These are phyloP conservation scores for Barnettozyma pratensis DNA, from an alignment of 805 yeast genomes.

Conservation along the genomic window DNA sequence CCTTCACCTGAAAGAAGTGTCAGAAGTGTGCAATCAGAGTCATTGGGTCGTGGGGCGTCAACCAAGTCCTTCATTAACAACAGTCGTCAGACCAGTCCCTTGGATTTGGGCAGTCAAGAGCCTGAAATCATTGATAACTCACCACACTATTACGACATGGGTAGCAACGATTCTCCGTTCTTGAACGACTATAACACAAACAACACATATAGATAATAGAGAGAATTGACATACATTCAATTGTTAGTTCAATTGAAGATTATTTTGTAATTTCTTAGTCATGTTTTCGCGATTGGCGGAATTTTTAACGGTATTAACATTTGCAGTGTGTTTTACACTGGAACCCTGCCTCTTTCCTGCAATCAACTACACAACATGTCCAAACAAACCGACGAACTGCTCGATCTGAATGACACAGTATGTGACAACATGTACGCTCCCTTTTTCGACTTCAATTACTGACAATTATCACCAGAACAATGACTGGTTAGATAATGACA, in stretches of 20 bases:
- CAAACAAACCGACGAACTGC: slow-evolving; percentile 5
- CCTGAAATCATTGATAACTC: background rate
- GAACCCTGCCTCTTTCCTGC: too few species aligned
- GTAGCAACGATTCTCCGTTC: slow-evolving; percentile 14
- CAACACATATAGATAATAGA: background rate
- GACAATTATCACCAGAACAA: slow-evolving; percentile 1
- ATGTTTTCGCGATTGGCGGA: too few species aligned
- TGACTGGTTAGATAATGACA: slow-evolving; percentile 24
- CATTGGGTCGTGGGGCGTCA: background rate
- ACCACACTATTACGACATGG: slow-evolving; percentile 17
- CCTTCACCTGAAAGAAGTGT: background rate
- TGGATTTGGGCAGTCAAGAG: slow-evolving; percentile 3
- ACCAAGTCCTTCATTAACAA: background rate
- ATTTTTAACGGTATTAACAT: too few species aligned
- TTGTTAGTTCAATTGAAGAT: too few species aligned
- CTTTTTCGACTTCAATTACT: background rate
- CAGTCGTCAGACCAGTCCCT: slow-evolving; percentile 7
- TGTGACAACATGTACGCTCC: background rate
- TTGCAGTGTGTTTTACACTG: too few species aligned
- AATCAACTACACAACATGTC: slow-evolving; percentile 1
- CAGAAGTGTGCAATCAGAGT: background rate
- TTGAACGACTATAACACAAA: slow-evolving; percentile 11
- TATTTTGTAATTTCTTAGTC: too few species aligned
- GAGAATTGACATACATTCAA: too few species aligned
- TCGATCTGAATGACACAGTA: slow-evolving; percentile 9